These are phyloP conservation scores for Thyridium curvatum DNA, from an alignment of 2,329 filamentous ascomycete species.

Conservation along the genomic window DNA sequence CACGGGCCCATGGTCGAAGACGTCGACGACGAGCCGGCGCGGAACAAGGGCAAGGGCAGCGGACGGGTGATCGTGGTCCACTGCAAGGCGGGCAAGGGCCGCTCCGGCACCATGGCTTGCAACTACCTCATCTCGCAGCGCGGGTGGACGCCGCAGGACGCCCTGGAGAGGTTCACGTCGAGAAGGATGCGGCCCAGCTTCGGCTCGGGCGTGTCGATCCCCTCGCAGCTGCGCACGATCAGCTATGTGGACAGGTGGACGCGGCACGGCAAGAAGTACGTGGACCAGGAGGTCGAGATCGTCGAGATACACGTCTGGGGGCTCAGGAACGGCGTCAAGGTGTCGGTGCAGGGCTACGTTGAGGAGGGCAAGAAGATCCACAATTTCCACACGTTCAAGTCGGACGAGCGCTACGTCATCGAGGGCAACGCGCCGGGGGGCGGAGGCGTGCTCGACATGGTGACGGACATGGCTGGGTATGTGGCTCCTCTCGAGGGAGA, in stretches of 20 bases:
- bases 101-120: constrained; percentile 82
- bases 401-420: constrained; percentile 64
- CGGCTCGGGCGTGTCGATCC: constrained; percentile 85
- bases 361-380: constrained; percentile 88
- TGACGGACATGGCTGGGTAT: constrained; percentile 46
- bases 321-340: constrained; percentile 77
- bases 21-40: background rate
- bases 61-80: constrained; percentile 80
- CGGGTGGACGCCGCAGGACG: constrained; percentile 48
- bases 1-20: constrained; percentile 18
- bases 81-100: constrained; percentile 94
- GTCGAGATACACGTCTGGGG: constrained; percentile 89
- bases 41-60: constrained; percentile 13
- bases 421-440: constrained; percentile 48
- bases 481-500: constrained; percentile 14
- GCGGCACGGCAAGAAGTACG: constrained; percentile 62
- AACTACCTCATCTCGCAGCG: constrained; percentile 88
- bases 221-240: constrained; percentile 84
- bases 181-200: constrained; percentile 85
- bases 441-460: constrained; percentile 40
- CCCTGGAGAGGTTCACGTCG: constrained; percentile 60
- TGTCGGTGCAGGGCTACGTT: constrained; percentile 76
- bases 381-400: constrained; percentile 72
- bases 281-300: constrained; percentile 78
- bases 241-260: constrained; percentile 87